Conservation (phyloP, 2,329 filamentous ascomycete species). For the Aspergillus fructus region DNA sequence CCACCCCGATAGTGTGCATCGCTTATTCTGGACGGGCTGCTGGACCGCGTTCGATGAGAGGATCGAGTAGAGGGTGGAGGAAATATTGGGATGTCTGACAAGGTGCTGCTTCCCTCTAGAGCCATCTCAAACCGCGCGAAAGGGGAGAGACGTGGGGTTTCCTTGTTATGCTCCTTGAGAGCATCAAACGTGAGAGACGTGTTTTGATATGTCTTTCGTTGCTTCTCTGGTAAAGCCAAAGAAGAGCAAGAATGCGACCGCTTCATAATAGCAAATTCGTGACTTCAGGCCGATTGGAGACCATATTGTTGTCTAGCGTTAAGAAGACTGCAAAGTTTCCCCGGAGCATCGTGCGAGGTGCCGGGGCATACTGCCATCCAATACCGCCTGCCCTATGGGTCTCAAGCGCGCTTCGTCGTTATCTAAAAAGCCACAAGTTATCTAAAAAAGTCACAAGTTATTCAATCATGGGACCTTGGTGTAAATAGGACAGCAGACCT, state of each 20-base stretch:
- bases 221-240: neutral
- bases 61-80: no score
- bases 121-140: neutral
- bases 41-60: no score
- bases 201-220: neutral
- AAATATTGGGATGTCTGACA: no score
- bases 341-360: neutral
- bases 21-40: neutral
- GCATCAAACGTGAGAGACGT: no score
- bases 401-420: neutral
- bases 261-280: neutral
- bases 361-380: neutral
- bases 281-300: neutral
- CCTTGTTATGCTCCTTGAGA: no score
- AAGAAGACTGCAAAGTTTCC: neutral
- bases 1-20: constrained; percentile 8
- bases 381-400: neutral
- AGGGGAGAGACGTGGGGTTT: neutral
- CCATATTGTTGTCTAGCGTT: neutral
- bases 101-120: constrained; percentile 6
- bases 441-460: no score
- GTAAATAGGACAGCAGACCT: neutral
- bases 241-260: neutral
- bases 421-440: neutral
- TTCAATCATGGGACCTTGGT: neutral